Base-by-base conservation (phyloP, 2,329 filamentous ascomycete genomes). In the Exophiala alcalophila region DNA sequence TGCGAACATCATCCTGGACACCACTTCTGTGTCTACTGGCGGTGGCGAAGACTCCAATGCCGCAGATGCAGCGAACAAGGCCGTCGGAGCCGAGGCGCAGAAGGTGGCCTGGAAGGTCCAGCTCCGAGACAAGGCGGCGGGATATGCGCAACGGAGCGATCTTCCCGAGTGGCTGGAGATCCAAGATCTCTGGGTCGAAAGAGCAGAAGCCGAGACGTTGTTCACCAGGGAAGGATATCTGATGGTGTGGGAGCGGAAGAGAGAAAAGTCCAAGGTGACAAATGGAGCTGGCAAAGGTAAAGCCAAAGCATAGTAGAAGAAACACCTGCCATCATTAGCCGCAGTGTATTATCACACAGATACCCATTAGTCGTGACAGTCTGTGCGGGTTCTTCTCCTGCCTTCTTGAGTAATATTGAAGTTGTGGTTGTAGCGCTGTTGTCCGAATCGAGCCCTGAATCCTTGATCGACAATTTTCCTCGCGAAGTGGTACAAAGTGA, bases 51-150 rank as follows among this genome's bases (percentile, higher is more conserved):
- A 67, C 29, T 50, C 53, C 11, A 56, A 66, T 21, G 65, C 63
- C 9, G 62, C 60, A 3, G 65, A 65, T 16, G 56, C 58, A 5
- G 61, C 68, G 4, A 66, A 66, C 8, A 59, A 63, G 52, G 81
- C 79, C 38, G 90, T 94, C 1, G 89, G 94, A 39, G 90, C 91
- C 32, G 90, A 88, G 56, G 86, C 82, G 30, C 90, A 96, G 67
- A 86, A 86, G 68, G 94, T 94, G 63, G 87, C 89, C 9, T 98
- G 92, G 90, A 89, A 94, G 63, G 88, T 89, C 15, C 92, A 98
- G 69, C 68, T 98, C 36, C 76, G 81, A 57, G 86, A 95, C 61
- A 84, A 86, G 60, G 57, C 61, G 1, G 65, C 59, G 9, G 65
- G 68, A 62, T 41, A 50, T 47, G 12, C 59, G 55, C 39, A 55